Evolutionary conservation across 2,329 filamentous ascomycete species (phyloP).

Genomic region (Arthrobotrys sphaeroides): DNA sequence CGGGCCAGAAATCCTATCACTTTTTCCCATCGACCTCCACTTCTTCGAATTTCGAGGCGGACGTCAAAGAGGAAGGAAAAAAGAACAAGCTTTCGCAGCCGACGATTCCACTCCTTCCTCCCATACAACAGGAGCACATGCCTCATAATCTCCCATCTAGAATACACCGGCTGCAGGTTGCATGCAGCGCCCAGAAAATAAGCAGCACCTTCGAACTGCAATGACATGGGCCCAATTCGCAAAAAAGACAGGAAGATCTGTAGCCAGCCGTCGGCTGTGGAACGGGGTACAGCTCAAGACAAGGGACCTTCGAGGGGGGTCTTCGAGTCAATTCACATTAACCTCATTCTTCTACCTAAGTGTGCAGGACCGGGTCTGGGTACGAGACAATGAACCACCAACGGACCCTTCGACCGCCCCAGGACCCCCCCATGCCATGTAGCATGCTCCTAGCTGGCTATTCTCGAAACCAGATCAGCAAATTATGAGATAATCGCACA

Average conservation of each 20-base stretch:
- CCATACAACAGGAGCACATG: conserved; percentile 22
- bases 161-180: conserved; percentile 30
- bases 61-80: neutral
- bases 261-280: conserved; percentile 53
- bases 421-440: conserved; percentile 5
- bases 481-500: conserved; percentile 55
- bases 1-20: conserved; percentile 29
- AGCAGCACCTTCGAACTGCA: conserved; percentile 26
- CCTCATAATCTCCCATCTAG: conserved; percentile 28
- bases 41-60: conserved; percentile 46
- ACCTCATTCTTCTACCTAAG: neutral
- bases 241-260: conserved; percentile 41
- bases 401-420: conserved; percentile 23
- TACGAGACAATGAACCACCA: no score
- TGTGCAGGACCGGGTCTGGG: no score
- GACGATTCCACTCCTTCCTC: conserved; percentile 20
- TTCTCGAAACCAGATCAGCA: conserved; percentile 54
- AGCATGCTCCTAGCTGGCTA: conserved; percentile 24
- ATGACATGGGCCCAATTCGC: conserved; percentile 38
- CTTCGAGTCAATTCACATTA: neutral
- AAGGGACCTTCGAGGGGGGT: conserved; percentile 16
- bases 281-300: conserved; percentile 43
- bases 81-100: conserved; percentile 12
- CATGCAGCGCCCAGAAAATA: conserved; percentile 49
- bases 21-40: neutral